A percentile compares a stretch with the other conserved stretches of the same genome.
These are phyloP conservation scores for Septoria linicola DNA, from an alignment of 2,329 filamentous ascomycete genomes.

Conservation along the genomic window DNA sequence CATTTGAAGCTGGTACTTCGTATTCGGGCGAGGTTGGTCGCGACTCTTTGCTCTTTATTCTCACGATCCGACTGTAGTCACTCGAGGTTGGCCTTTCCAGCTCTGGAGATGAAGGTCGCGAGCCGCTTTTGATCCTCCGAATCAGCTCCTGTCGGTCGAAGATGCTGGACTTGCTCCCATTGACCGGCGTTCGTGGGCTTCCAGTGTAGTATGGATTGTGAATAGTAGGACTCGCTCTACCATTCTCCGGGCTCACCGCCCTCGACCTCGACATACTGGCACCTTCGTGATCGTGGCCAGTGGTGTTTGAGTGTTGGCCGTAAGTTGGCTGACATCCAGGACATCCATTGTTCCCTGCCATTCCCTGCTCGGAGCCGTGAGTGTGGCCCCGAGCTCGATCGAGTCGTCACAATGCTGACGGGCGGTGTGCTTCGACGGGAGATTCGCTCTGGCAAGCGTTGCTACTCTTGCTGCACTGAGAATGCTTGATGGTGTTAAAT, in stretches of 20 bases:
- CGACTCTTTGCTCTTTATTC: conserved; percentile 63
- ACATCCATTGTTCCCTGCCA: conserved; percentile 28
- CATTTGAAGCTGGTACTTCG: conserved; percentile 23
- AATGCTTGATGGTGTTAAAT: neutral
- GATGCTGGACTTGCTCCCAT: conserved; percentile 31
- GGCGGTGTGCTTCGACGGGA: neutral
- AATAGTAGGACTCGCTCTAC: conserved; percentile 27
- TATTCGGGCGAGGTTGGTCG: conserved; percentile 32
- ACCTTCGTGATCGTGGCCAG: conserved; percentile 14
- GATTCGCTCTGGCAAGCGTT: neutral
- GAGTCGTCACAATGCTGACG: neutral
- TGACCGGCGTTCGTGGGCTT: conserved; percentile 33
- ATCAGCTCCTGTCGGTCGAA: conserved; percentile 75
- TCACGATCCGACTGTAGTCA: conserved; percentile 61
- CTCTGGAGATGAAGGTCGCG: conserved; percentile 32
- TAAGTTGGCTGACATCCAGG: conserved; percentile 23
- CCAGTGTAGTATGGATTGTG: conserved; percentile 42
- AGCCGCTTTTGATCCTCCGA: conserved; percentile 68
- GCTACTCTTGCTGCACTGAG: neutral
- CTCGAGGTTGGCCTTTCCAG: conserved; percentile 22
- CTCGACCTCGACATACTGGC: conserved; percentile 12
- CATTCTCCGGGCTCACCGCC: conserved; percentile 24
- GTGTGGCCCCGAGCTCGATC: conserved; percentile 25
- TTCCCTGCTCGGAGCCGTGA: conserved; percentile 28
- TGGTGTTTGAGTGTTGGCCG: conserved; percentile 16